phyloP scores from a whole-genome alignment of 768 basidiomycete species.

The Amanita subjunquillea region DNA sequence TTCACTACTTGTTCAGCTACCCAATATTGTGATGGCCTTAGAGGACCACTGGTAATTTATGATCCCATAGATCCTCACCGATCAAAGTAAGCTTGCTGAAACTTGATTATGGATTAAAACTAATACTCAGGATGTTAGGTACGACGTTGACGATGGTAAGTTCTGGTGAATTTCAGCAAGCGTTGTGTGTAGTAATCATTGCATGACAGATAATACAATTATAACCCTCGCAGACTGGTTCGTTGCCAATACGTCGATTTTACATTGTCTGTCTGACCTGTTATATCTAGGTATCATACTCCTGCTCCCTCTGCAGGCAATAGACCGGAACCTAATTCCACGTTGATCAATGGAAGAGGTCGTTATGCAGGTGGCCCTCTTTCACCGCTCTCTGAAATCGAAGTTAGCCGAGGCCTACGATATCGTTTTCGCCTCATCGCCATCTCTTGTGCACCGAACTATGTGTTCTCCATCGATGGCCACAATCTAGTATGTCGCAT shows the following conservation, averaged over 20 bases:
- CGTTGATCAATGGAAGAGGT: constrained; percentile 37
- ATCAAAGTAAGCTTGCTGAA: constrained; percentile 17
- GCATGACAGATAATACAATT: constrained; percentile 25
- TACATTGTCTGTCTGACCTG: not conserved
- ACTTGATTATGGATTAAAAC: not conserved
- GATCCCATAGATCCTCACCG: constrained; percentile 25
- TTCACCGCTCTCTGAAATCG: constrained; percentile 23
- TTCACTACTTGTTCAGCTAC: constrained; percentile 11
- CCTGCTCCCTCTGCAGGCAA: constrained; percentile 8
- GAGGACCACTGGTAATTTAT: constrained; percentile 26
- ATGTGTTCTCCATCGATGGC: constrained; percentile 25
- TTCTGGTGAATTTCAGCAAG: not conserved
- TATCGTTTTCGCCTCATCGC: constrained; percentile 43
- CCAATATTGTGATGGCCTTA: constrained; percentile 40
- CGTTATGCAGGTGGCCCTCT: constrained; percentile 26
- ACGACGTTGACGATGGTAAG: constrained; percentile 22
- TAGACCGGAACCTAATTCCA: constrained; percentile 15
- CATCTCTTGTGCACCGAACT: constrained; percentile 35
- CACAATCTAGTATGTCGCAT: constrained; percentile 18
- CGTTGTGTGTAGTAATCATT: not conserved
- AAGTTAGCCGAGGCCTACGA: constrained; percentile 25
- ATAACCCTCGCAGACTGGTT: constrained; percentile 32
- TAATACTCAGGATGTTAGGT: not conserved
- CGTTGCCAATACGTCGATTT: not conserved
- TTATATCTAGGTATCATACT: constrained; percentile 17